Conservation (phyloP, 1,284 basidiomycete genomes). For the Tilletia indica region DNA sequence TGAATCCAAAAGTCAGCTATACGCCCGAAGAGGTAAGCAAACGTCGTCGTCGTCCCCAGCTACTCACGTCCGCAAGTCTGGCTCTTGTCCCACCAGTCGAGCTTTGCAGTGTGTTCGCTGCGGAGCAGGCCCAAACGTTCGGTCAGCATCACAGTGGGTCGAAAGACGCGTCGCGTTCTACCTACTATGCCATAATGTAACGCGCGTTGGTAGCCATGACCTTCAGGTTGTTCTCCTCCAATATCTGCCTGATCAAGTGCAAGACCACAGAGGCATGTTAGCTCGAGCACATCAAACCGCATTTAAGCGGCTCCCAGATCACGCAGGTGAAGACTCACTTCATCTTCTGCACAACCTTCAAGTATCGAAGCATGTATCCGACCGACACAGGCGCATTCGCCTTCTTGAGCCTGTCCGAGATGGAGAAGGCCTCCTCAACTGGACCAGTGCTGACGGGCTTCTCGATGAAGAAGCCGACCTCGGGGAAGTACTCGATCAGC, state of each 20-base stretch:
- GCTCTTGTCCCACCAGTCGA: slow-evolving; percentile 94
- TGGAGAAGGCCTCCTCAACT: slow-evolving; percentile 58
- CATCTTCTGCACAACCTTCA: slow-evolving; percentile 86
- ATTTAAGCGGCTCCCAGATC: slow-evolving; percentile 2
- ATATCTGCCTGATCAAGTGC: slow-evolving; percentile 61
- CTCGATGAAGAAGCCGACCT: slow-evolving; percentile 80
- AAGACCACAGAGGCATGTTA: no score
- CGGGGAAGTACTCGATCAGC: slow-evolving; percentile 77
- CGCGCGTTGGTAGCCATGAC: slow-evolving; percentile 96
- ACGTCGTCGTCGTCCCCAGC: background rate
- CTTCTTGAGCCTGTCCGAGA: slow-evolving; percentile 50
- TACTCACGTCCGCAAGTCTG: slow-evolving; percentile 72
- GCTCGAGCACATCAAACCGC: no score
- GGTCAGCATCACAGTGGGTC: slow-evolving; percentile 1
- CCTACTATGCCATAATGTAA: slow-evolving; percentile 81
- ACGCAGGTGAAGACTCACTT: slow-evolving; percentile 59
- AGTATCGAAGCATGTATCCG: slow-evolving; percentile 65
- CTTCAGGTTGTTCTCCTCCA: slow-evolving; percentile 88
- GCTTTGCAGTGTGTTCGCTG: slow-evolving; percentile 69
- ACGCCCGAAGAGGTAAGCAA: no score
- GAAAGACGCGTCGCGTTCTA: no score
- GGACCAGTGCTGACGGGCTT: slow-evolving; percentile 89
- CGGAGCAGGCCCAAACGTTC: background rate
- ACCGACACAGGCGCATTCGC: slow-evolving; percentile 75
- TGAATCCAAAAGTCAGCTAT: background rate